Conservation (phyloP, 2,329 filamentous ascomycete genomes). For the Ascochyta lentis region DNA sequence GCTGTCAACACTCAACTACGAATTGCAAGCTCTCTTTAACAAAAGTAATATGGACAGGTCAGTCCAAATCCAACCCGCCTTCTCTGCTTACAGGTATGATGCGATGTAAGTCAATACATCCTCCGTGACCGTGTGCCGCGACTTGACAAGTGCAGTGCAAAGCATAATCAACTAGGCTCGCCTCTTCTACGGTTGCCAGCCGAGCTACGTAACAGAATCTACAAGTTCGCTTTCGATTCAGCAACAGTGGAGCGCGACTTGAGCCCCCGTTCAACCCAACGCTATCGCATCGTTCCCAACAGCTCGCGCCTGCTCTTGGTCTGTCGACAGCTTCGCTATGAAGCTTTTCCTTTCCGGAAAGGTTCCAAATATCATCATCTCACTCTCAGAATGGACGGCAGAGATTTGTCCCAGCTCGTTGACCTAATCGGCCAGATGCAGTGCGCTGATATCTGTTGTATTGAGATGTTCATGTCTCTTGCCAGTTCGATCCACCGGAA, state of each 20-base stretch:
- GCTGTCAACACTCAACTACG: not conserved
- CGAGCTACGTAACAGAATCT: constrained; percentile 19
- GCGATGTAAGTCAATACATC: not conserved
- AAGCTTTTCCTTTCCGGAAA: not conserved
- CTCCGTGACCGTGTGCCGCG: not conserved
- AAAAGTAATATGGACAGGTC: not conserved
- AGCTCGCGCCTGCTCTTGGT: not conserved
- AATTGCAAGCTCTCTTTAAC: not conserved
- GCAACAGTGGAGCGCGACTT: not conserved
- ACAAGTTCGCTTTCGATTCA: not conserved
- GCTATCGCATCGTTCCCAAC: not conserved
- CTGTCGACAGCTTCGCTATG: not conserved
- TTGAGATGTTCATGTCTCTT: not conserved
- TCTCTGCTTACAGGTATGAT: too few species aligned
- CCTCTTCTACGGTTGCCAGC: constrained; percentile 14
- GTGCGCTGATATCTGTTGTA: not conserved
- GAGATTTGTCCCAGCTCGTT: not conserved
- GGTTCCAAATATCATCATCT: not conserved
- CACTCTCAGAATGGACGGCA: not conserved
- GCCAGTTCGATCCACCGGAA: not conserved
- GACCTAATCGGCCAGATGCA: not conserved
- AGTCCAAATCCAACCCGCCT: not conserved
- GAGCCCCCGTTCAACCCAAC: not conserved
- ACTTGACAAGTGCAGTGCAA: not conserved
- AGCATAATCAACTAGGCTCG: not conserved